phyloP scores from a whole-genome alignment of 108 stramenopile genomes.

The Bacterosira constricta region DNA sequence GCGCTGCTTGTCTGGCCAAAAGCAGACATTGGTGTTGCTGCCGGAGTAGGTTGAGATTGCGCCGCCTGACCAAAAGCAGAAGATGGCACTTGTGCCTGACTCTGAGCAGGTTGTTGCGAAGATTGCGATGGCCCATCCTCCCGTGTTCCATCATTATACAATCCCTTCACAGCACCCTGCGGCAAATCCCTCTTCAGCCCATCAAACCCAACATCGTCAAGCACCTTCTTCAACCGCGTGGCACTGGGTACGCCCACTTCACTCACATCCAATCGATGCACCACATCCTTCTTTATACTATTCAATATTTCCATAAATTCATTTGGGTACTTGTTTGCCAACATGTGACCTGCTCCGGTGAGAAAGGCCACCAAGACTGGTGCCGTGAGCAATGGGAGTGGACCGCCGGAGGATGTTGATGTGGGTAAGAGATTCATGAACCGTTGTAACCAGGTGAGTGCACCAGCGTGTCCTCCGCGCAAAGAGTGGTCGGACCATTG shows the following conservation, averaged over 20 bases:
- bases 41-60: no score
- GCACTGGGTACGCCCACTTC: conserved; percentile 75
- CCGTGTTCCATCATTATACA: conserved; percentile 50
- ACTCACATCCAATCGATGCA: conserved; percentile 75
- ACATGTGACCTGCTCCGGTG: conserved; percentile 86
- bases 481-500: conserved; percentile 57
- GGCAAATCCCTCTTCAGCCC: conserved; percentile 59
- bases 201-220: conserved; percentile 66
- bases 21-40: no score
- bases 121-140: no score
- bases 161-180: conserved; percentile 58
- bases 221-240: conserved; percentile 69
- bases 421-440: conserved; percentile 73
- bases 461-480: conserved; percentile 74
- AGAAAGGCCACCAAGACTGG: conserved; percentile 87
- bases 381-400: conserved; percentile 77
- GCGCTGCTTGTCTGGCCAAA: no score
- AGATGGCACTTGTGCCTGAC: no score
- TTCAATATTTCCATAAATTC: conserved; percentile 55
- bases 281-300: conserved; percentile 53
- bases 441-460: conserved; percentile 74
- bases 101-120: no score
- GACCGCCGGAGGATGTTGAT: conserved; percentile 53
- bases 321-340: conserved; percentile 65
- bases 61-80: no score